Evolutionary conservation across 2,329 filamentous ascomycete species (phyloP), one percentile per base, ranked within the genome.

Genomic region (Penicillium sp.): DNA sequence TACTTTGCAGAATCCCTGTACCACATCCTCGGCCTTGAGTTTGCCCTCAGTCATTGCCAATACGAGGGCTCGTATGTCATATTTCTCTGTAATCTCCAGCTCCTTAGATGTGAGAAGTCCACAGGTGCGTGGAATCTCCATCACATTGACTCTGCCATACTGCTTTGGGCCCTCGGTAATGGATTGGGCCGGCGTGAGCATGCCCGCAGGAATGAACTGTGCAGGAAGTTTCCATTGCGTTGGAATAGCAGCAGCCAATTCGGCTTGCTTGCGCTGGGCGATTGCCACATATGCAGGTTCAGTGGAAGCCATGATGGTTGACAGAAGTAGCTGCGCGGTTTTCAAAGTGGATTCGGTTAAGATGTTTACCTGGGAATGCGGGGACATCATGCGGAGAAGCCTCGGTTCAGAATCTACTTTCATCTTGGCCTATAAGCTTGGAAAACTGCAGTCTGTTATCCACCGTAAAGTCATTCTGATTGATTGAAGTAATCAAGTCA

Each of bases 1-100:
- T 49, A 74, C 73, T 68, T 83, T 84, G 68, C 80, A 82, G 64
- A 82, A 88, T 0, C 82, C 84, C 14, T 68, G 72, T 1, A 77
- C 73, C 1, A 85, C 82, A 15, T 82, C 76, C 0, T 74, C 67
- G 0, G 75, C 71, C 8, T 68, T 75, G 44, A 77, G 63, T 18
- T 64, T 66, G 2, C 72, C 68, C 1, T 58, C 53, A 1, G 65
- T 57, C 12, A 80, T 72, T 12, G 71, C 69, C 2, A 53, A 50
- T 6, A 78, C 58, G 5, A 80, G 63, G 1, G 67, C 69, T 2
- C 69, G 64, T 1, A 77, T 68, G 66, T 83, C 79, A 58, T 79
- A 81, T 0, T 75, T 63, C 59, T 85, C 82, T 0, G 84, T 86
- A 47, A 86, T 84, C 0, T 72, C 67, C 20, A 85, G 65, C 57